A percentile compares a stretch with the other conserved stretches of the same genome.
phyloP scores from a whole-genome alignment of 371 early-diverging fungal species.

The Batkoa obscura region DNA sequence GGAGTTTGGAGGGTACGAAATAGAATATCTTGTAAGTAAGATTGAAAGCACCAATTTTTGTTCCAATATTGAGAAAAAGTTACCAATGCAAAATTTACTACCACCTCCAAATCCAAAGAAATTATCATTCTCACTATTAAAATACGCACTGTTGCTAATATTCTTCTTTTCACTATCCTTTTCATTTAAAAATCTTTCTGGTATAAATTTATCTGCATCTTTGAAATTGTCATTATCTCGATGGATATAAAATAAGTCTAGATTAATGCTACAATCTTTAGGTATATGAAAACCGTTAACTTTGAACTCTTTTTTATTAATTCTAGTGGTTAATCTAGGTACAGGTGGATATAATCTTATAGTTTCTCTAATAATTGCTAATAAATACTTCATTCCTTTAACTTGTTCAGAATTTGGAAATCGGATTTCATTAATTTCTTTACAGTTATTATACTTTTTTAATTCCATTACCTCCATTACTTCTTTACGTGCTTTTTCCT shows the following conservation, averaged over 20 bases:
- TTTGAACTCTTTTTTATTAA: not conserved
- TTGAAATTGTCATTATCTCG: constrained; percentile 9
- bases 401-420: not conserved
- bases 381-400: not conserved
- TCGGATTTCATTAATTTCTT: not conserved
- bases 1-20: too few relatives aligned
- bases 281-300: not conserved
- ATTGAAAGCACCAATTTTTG: too few relatives aligned
- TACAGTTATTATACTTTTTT: not conserved
- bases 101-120: too few relatives aligned
- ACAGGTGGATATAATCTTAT: not conserved
- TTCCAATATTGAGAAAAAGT: too few relatives aligned
- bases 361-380: not conserved
- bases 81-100: too few relatives aligned
- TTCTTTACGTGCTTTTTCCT: not conserved
- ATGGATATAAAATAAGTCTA: not conserved
- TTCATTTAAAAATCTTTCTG: constrained; percentile 11
- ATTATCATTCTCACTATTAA: too few relatives aligned
- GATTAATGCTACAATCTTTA: not conserved
- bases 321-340: not conserved
- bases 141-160: too few relatives aligned
- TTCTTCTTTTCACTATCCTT: not conserved
- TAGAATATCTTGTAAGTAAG: too few relatives aligned
- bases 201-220: constrained; percentile 14
- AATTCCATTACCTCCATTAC: not conserved